These are phyloP conservation scores for Escovopsis sp. DNA, from an alignment of 2,329 filamentous ascomycete species.

Conservation along the genomic window DNA sequence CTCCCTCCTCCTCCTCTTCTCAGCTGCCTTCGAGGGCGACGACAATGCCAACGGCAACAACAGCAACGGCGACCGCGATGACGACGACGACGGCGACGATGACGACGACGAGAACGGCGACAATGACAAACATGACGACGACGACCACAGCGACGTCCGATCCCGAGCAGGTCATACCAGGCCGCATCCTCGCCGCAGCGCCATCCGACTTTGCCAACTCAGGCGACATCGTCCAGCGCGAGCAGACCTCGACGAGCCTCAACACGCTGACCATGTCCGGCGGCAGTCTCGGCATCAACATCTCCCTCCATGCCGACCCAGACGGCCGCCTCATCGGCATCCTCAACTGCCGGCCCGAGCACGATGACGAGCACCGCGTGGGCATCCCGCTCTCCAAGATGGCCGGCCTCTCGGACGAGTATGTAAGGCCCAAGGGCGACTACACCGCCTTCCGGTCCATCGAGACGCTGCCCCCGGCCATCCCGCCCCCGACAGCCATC, in stretches of 20 bases:
- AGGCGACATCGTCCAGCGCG: constrained; percentile 1
- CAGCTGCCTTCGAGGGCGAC: no score
- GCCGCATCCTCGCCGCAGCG: not conserved
- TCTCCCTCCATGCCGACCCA: not conserved
- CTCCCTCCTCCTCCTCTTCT: no score
- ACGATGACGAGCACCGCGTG: not conserved
- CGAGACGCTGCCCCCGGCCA: not conserved
- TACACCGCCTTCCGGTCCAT: not conserved
- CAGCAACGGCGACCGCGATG: no score
- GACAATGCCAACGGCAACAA: no score
- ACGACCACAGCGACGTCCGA: not conserved
- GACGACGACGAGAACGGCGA: no score
- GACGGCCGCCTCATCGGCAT: constrained; percentile 1
- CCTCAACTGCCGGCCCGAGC: constrained; percentile 3
- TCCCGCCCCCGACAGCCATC: not conserved
- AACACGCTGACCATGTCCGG: constrained; percentile 4
- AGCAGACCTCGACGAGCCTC: not conserved
- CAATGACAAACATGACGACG: no score
- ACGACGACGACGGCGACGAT: no score
- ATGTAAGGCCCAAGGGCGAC: constrained; percentile 1
- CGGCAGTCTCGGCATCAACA: constrained; percentile 2
- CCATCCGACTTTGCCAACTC: constrained; percentile 5
- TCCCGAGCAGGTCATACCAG: not conserved
- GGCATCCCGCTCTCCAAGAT: constrained; percentile 3
- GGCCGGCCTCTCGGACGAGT: not conserved